Conservation (phyloP, 129 eudicot genomes). For the Oenanthe sinensis region DNA sequence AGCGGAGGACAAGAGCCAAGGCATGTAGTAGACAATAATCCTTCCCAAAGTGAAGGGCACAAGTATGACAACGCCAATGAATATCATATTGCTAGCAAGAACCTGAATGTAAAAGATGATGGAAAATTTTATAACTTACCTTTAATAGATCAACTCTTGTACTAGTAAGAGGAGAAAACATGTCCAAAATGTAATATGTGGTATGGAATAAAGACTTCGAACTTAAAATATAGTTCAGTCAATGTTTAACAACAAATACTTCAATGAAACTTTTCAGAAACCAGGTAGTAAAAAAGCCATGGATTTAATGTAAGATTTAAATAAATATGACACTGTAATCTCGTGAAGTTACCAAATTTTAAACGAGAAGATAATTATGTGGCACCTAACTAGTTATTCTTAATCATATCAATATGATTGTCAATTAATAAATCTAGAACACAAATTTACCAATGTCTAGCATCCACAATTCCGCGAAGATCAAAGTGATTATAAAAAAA, state of each 20-base stretch:
- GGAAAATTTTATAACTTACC: neutral
- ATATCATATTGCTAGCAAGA: slow-evolving; percentile 96
- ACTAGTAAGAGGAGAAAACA: neutral
- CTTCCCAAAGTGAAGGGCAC: slow-evolving; percentile 86
- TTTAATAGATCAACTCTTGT: neutral
- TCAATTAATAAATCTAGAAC: neutral
- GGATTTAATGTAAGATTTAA: neutral
- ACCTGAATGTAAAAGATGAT: slow-evolving; percentile 43
- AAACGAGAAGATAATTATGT: neutral
- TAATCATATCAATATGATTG: neutral
- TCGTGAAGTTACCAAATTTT: neutral
- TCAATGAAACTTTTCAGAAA: neutral
- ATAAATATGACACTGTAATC: no score
- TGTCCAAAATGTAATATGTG: neutral
- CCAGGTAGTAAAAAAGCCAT: neutral
- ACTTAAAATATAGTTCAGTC: neutral
- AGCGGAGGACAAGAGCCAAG: slow-evolving; percentile 67
- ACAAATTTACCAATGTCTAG: neutral
- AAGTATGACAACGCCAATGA: slow-evolving; percentile 78
- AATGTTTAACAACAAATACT: neutral
- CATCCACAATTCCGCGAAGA: neutral
- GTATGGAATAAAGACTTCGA: neutral
- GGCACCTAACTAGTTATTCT: neutral
- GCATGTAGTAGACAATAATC: slow-evolving; percentile 46
- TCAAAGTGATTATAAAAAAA: neutral